Conservation (phyloP, 2,329 filamentous ascomycete genomes). For the Exserohilum turcica region DNA sequence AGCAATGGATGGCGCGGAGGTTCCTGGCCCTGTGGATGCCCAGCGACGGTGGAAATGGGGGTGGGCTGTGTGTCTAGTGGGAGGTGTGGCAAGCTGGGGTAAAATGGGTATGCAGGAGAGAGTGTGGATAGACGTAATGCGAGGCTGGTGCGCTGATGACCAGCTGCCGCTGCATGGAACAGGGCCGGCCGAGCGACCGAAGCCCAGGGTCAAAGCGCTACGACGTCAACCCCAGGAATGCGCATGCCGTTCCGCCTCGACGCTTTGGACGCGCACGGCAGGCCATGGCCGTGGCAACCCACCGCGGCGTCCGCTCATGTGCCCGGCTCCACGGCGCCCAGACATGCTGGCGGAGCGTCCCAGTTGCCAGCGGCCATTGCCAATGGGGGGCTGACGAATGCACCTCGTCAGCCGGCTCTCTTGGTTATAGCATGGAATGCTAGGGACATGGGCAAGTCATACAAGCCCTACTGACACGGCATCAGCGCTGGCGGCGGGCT, state of each 20-base stretch:
- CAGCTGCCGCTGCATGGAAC: constrained; percentile 2
- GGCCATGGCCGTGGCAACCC: background rate
- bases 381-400: constrained; percentile 9
- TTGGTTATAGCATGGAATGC: constrained; percentile 8
- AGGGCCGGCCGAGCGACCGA: constrained; percentile 14
- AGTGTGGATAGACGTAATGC: constrained; percentile 15
- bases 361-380: background rate
- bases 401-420: constrained; percentile 8
- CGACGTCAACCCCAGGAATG: constrained; percentile 11
- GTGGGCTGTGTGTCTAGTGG: constrained; percentile 5
- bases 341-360: background rate
- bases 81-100: constrained; percentile 16
- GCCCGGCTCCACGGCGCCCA: background rate
- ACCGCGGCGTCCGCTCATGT: background rate
- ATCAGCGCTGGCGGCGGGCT: background rate
- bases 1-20: constrained; percentile 9
- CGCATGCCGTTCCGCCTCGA: background rate
- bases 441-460: background rate
- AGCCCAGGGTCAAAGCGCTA: constrained; percentile 15
- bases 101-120: constrained; percentile 14
- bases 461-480: background rate
- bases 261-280: background rate
- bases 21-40: background rate
- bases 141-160: constrained; percentile 18
- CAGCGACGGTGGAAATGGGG: constrained; percentile 3